Evolutionary conservation across 768 basidiomycete species (phyloP), one percentile per base, ranked within the genome.

Genomic region (Boletus tomentosulus): DNA sequence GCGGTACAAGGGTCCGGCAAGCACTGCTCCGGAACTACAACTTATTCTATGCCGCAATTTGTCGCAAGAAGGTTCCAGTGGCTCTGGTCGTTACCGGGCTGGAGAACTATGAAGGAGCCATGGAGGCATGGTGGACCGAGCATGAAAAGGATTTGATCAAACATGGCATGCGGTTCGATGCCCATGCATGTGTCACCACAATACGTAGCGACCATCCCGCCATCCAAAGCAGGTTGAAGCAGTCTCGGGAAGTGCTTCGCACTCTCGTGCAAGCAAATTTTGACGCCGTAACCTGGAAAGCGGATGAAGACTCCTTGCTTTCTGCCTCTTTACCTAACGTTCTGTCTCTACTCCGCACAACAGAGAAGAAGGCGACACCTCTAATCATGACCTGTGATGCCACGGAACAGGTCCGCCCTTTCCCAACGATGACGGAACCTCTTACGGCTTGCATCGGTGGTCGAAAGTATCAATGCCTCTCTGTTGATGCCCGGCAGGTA

Each of bases 131-230:
- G 76, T 77, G 74, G 76, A 53, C 41, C 16, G 53, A 62, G 46
- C 72, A 76, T 39, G 61, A 72, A 54, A 52, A 57, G 31, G 53
- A 55, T 12, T 68, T 78, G 50, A 57, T 57, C 16, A 53, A 48
- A 27, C 61, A 71, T 37, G 64, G 64, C 12, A 76, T 78, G 64
- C 46, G 54, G 9, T 75, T 76, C 19, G 59, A 67, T 31, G 74
- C 68, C 2, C 68, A 74, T 22, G 76, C 72, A 9, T 78, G 77
- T 49, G 64, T 77, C 48, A 76, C 75, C 15, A 70, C 74, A 4
- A 60, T 60, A n/a, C 57, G 10, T 19, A 66, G 59, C 45, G 56
- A 66, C 44, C 55, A 66, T 44, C 57, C 64, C 22, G 62, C 62
- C 28, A 61, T 66, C 46, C 64, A 66, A 51, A 6, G 9, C 24